Conservation (phyloP, 768 basidiomycete species). For the Lactarius trivialis region DNA sequence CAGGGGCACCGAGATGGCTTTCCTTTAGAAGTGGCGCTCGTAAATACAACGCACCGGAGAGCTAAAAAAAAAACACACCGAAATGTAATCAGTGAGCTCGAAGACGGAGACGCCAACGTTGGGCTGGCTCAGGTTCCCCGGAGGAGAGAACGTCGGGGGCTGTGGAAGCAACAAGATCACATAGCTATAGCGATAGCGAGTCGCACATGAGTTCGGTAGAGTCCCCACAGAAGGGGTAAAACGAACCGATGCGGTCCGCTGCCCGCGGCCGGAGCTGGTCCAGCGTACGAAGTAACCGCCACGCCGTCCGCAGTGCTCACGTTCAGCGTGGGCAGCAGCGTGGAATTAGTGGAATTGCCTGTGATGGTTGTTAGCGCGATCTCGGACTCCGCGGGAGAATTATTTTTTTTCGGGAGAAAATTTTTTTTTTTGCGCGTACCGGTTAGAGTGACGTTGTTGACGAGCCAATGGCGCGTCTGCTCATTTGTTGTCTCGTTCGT, state of each 20-base stretch:
- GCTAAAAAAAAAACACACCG: constrained; percentile 30
- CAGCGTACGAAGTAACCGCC: constrained; percentile 58
- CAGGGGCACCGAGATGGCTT: constrained; percentile 49
- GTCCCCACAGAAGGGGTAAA: not conserved
- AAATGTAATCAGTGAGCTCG: constrained; percentile 51
- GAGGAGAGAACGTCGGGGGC: constrained; percentile 54
- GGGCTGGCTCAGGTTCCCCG: constrained; percentile 45
- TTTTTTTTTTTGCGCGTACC: too few species aligned
- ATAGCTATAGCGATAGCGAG: constrained; percentile 41
- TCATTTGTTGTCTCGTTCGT: constrained; percentile 46
- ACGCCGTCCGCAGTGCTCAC: constrained; percentile 41
- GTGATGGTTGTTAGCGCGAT: not conserved
- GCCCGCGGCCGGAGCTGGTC: constrained; percentile 62
- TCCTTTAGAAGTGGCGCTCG: constrained; percentile 27
- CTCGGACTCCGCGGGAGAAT: too few species aligned
- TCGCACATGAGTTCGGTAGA: not conserved
- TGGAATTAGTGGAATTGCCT: constrained; percentile 4
- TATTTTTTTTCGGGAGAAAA: too few species aligned
- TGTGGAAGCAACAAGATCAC: constrained; percentile 60
- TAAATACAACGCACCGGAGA: not conserved
- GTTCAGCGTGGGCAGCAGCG: too few species aligned
- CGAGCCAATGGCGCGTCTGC: constrained; percentile 76
- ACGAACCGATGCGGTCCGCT: constrained; percentile 66
- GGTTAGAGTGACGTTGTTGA: constrained; percentile 51
- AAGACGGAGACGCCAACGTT: constrained; percentile 48